These are phyloP conservation scores for Cercospora janseana DNA, from an alignment of 2,329 filamentous ascomycete species.

Conservation along the genomic window DNA sequence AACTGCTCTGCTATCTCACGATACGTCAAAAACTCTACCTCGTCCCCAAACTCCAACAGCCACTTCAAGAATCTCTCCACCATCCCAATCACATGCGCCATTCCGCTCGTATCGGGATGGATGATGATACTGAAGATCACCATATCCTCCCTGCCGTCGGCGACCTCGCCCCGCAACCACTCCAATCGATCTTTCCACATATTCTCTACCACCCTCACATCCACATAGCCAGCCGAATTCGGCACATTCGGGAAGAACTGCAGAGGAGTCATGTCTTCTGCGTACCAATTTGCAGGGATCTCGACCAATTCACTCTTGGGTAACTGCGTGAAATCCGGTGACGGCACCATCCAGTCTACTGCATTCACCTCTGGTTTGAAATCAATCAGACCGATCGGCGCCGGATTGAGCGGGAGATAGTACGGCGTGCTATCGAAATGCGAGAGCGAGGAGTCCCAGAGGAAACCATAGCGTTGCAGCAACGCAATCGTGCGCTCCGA, in stretches of 20 bases:
- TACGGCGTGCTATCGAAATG: conserved; percentile 54
- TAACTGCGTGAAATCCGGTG: conserved; percentile 35
- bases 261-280: conserved; percentile 53
- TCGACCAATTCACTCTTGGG: conserved; percentile 43
- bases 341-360: conserved; percentile 48
- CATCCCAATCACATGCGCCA: conserved; percentile 62
- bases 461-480: conserved; percentile 50
- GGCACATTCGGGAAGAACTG: conserved; percentile 48
- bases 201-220: conserved; percentile 56
- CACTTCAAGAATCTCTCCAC: conserved; percentile 53
- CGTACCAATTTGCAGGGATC: conserved; percentile 53
- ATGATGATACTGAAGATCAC: conserved; percentile 54
- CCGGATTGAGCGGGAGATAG: conserved; percentile 44
- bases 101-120: conserved; percentile 60
- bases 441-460: conserved; percentile 54
- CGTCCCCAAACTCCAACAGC: conserved; percentile 47
- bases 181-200: conserved; percentile 62
- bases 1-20: conserved; percentile 45
- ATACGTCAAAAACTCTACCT: conserved; percentile 49
- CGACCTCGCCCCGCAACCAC: conserved; percentile 49
- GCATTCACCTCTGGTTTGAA: conserved; percentile 42
- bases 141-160: conserved; percentile 36
- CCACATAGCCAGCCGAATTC: conserved; percentile 60
- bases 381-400: conserved; percentile 43
- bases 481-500: conserved; percentile 50